These are phyloP conservation scores for Boletus reticuloceps DNA, from an alignment of 768 basidiomycete genomes.

Conservation along the genomic window DNA sequence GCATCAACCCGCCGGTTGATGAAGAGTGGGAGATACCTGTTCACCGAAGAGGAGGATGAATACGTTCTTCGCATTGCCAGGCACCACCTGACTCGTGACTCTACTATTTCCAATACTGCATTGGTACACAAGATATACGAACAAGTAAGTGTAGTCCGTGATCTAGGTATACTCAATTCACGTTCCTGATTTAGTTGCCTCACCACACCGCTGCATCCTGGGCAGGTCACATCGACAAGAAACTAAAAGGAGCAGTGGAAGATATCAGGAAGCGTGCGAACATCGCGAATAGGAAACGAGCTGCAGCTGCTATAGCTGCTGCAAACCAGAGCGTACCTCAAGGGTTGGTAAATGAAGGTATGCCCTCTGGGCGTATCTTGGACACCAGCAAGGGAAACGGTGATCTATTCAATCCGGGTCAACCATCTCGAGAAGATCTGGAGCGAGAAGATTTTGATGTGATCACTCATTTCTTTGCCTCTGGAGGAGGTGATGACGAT, in stretches of 20 bases:
- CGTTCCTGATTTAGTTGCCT: conserved; percentile 48
- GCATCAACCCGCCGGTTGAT: conserved; percentile 27
- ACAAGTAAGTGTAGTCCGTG: conserved; percentile 40
- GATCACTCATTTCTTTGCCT: conserved; percentile 56
- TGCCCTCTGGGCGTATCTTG: background rate
- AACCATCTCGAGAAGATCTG: conserved; percentile 7
- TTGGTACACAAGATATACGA: conserved; percentile 39
- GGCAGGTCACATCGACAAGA: conserved; percentile 37
- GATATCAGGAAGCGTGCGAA: conserved; percentile 46
- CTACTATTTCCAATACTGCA: conserved; percentile 36
- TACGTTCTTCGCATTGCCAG: conserved; percentile 46
- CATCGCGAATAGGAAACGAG: conserved; percentile 48
- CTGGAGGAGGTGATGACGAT: conserved; percentile 46
- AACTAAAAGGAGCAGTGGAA: conserved; percentile 41
- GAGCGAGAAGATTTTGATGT: conserved; percentile 45
- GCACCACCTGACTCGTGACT: conserved; percentile 48
- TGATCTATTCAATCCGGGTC: background rate
- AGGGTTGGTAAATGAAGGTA: background rate
- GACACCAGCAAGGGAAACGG: background rate
- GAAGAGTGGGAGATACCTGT: conserved; percentile 38
- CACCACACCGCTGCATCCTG: conserved; percentile 56
- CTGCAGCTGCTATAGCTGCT: background rate
- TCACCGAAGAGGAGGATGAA: conserved; percentile 49
- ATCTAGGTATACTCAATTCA: background rate
- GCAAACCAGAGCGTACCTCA: background rate